These are phyloP conservation scores for Malassezia furfur DNA, from an alignment of 1,284 basidiomycete species.

Conservation along the genomic window DNA sequence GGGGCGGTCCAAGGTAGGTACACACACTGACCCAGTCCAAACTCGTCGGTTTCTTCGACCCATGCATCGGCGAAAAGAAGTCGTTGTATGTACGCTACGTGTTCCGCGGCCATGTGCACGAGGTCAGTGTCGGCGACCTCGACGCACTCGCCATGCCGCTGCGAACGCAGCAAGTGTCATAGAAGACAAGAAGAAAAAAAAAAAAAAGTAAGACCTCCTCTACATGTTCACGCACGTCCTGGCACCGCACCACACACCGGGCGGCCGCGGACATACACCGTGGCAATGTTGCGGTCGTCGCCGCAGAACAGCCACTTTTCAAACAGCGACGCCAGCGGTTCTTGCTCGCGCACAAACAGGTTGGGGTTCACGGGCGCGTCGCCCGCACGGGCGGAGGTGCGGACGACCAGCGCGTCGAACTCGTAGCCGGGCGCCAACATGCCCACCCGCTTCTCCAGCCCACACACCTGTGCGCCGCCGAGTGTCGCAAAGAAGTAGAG, in stretches of 20 bases:
- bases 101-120: conserved; percentile 66
- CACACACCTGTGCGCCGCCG: conserved; percentile 78
- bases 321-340: conserved; percentile 46
- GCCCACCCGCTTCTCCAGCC: conserved; percentile 63
- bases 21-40: conserved; percentile 52
- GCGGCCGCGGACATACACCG: conserved; percentile 74
- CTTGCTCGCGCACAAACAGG: conserved; percentile 54
- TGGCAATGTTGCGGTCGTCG: conserved; percentile 74
- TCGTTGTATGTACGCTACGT: conserved; percentile 62
- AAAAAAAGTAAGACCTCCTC: too few species aligned
- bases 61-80: conserved; percentile 61
- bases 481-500: conserved; percentile 82
- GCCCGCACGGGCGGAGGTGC: conserved; percentile 53
- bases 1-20: conserved; percentile 54
- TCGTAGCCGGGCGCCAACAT: conserved; percentile 70
- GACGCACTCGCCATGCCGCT: conserved; percentile 65
- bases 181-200: neutral
- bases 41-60: conserved; percentile 67
- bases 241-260: conserved; percentile 60
- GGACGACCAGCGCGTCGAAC: conserved; percentile 76
- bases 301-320: conserved; percentile 44
- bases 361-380: conserved; percentile 54
- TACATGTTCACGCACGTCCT: neutral
- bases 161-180: conserved; percentile 15
- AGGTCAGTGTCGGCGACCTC: conserved; percentile 65